A percentile compares a stretch with the other conserved stretches of the same genome.
Evolutionary conservation across 345 rosid species (phyloP).

Genomic region (Melaleuca alternifolia): DNA sequence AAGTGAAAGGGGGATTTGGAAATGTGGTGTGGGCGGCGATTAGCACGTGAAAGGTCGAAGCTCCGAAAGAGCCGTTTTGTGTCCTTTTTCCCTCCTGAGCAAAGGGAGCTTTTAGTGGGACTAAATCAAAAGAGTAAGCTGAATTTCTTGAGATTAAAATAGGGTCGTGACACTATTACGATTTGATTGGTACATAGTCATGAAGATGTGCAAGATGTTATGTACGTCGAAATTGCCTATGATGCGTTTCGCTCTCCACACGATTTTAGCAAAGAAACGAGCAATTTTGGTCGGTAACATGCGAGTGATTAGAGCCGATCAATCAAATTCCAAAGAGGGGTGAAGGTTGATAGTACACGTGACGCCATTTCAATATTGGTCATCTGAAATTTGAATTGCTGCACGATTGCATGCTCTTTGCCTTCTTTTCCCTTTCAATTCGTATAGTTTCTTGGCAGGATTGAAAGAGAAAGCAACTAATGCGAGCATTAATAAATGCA

Average conservation of each 20-base stretch:
- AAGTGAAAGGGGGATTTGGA: not conserved
- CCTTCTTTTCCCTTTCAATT: not conserved
- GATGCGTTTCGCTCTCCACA: not conserved
- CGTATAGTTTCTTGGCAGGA: not conserved
- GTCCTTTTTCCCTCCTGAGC: not conserved
- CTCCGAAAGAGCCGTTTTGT: not conserved
- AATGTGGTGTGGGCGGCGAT: not conserved
- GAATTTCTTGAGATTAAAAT: not conserved
- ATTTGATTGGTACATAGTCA: accelerated
- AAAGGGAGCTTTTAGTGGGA: not conserved
- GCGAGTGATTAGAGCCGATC: not conserved
- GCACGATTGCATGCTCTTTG: not conserved
- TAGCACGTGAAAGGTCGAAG: not conserved
- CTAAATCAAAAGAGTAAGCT: not conserved
- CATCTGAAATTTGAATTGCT: not conserved
- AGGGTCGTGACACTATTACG: accelerated
- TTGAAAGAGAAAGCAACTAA: not conserved
- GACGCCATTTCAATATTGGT: not conserved
- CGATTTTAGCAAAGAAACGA: not conserved
- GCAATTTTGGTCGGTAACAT: not conserved
- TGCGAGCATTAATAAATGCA: not conserved
- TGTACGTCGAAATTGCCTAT: not conserved
- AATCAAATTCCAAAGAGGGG: not conserved
- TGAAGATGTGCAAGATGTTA: not conserved
- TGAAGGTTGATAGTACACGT: not conserved